These are phyloP conservation scores for Kodamaea fungicola DNA, from an alignment of 1,139 yeast genomes.

Conservation along the genomic window DNA sequence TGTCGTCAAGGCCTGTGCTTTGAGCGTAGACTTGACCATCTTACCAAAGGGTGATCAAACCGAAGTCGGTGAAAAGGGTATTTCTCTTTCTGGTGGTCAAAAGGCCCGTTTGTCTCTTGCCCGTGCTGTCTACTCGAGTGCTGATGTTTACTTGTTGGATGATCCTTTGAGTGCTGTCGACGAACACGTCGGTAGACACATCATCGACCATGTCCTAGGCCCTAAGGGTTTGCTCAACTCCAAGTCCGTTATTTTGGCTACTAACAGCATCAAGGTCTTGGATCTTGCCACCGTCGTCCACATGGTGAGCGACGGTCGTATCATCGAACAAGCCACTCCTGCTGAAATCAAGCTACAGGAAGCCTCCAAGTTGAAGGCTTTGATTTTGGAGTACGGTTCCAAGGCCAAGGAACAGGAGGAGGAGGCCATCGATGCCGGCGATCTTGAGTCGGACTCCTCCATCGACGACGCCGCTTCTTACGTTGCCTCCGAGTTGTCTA, in stretches of 20 bases:
- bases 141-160: conserved; percentile 86
- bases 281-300: conserved; percentile 72
- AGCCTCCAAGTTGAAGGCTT: conserved; percentile 50
- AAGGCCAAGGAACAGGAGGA: conserved; percentile 24
- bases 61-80: conserved; percentile 95
- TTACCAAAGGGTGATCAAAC: conserved; percentile 89
- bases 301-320: conserved; percentile 71
- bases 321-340: conserved; percentile 76
- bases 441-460: conserved; percentile 10
- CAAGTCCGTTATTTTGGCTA: conserved; percentile 80
- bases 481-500: not conserved
- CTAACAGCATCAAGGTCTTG: conserved; percentile 84
- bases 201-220: conserved; percentile 76
- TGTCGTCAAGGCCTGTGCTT: conserved; percentile 86
- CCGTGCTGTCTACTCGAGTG: conserved; percentile 92
- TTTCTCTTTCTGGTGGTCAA: conserved; percentile 94
- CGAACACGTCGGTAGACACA: conserved; percentile 88
- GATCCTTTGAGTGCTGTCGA: conserved; percentile 96
- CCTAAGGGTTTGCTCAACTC: conserved; percentile 72
- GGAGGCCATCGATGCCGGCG: conserved; percentile 13
- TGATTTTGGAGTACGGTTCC: conserved; percentile 76
- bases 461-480: conserved; percentile 20
- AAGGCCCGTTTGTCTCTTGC: conserved; percentile 92
- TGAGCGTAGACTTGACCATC: conserved; percentile 66
- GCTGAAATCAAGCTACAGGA: conserved; percentile 52